Percentiles rank a stretch among this genome's conserved stretches.
Evolutionary conservation across 2,329 filamentous ascomycete genomes (phyloP).

Genomic region (Chaetomium globosum): DNA sequence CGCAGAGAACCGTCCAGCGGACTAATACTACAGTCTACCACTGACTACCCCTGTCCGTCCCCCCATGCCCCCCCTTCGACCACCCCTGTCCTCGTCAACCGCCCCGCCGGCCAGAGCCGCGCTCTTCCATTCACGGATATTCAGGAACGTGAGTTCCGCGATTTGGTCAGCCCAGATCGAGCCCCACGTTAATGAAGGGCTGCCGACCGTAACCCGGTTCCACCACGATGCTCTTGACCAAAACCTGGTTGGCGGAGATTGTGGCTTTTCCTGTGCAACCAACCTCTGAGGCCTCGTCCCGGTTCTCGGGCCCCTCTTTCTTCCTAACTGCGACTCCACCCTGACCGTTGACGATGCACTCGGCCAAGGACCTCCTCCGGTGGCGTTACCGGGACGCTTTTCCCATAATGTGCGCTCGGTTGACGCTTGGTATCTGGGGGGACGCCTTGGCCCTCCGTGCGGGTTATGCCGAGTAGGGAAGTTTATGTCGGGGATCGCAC

Average conservation of each 20-base stretch:
- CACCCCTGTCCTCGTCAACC: slow-evolving; percentile 13
- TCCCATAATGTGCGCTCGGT: neutral
- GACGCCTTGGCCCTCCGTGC: slow-evolving; percentile 22
- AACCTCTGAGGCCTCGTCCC: neutral
- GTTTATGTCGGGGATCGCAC: neutral
- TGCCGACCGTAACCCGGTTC: slow-evolving; percentile 33
- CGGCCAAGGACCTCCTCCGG: neutral
- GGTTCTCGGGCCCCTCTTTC: neutral
- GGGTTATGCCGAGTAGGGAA: neutral
- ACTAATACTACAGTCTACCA: too few relatives aligned
- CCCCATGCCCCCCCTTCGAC: slow-evolving; percentile 17
- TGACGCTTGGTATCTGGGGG: slow-evolving; percentile 17
- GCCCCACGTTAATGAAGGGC: slow-evolving; percentile 31
- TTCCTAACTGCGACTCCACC: neutral
- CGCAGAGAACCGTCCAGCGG: slow-evolving; percentile 14
- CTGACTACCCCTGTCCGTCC: neutral
- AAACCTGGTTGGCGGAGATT: slow-evolving; percentile 37
- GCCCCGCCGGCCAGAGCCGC: slow-evolving; percentile 34
- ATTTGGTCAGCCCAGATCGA: slow-evolving; percentile 24
- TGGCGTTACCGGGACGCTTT: slow-evolving; percentile 1
- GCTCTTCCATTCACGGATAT: slow-evolving; percentile 38
- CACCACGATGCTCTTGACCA: slow-evolving; percentile 22
- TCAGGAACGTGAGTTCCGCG: slow-evolving; percentile 41
- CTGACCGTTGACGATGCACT: neutral
- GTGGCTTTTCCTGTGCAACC: slow-evolving; percentile 27